phyloP scores from a whole-genome alignment of 2,329 filamentous ascomycete species.

The Alternaria solani region DNA sequence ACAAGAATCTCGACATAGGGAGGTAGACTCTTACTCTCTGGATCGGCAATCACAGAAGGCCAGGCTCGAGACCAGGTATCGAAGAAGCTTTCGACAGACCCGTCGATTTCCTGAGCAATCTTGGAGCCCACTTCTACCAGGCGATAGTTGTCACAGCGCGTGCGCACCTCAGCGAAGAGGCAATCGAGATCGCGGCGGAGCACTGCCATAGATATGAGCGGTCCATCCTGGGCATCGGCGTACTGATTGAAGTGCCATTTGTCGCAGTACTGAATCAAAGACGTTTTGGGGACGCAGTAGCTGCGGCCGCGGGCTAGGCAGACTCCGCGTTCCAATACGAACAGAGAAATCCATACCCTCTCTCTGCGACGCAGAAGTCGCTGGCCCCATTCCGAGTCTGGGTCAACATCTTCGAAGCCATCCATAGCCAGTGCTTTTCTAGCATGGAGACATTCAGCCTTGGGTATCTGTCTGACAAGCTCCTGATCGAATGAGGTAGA shows the following conservation, averaged over 20 bases:
- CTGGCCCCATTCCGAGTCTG: conserved; percentile 66
- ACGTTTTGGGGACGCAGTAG: conserved; percentile 72
- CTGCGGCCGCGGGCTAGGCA: conserved; percentile 73
- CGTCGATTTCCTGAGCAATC: conserved; percentile 55
- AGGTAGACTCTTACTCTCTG: conserved; percentile 63
- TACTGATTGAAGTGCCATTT: conserved; percentile 71
- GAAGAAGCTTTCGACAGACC: conserved; percentile 70
- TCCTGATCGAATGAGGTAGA: conserved; percentile 59
- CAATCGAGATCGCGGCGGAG: conserved; percentile 71
- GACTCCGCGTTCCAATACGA: conserved; percentile 76
- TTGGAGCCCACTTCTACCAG: conserved; percentile 61
- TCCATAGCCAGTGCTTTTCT: conserved; percentile 71
- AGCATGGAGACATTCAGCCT: conserved; percentile 74
- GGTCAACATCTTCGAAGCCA: conserved; percentile 70
- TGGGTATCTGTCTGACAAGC: conserved; percentile 61
- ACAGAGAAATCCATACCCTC: conserved; percentile 74
- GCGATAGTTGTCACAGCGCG: conserved; percentile 67
- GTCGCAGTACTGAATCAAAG: conserved; percentile 72
- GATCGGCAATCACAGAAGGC: conserved; percentile 45
- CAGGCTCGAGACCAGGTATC: conserved; percentile 71
- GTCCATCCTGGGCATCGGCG: conserved; percentile 72
- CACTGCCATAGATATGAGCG: conserved; percentile 75
- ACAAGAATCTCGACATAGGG: conserved; percentile 79
- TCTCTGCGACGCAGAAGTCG: conserved; percentile 71
- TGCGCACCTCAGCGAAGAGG: conserved; percentile 65